phyloP scores from a whole-genome alignment of 352 stramenopile genomes.

The Phytophthora melonis region DNA sequence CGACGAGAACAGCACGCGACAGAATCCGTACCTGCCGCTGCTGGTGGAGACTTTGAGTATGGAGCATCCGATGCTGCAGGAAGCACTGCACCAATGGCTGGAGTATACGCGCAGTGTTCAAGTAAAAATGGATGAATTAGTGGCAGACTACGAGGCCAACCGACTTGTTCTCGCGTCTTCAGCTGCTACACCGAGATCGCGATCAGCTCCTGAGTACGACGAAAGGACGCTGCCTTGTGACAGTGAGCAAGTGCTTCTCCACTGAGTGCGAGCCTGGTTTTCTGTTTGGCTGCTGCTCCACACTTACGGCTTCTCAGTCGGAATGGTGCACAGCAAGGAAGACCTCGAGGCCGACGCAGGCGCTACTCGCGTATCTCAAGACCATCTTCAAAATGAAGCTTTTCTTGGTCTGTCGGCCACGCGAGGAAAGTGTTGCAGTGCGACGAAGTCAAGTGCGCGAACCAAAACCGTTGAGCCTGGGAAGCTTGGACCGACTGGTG shows the following conservation, averaged over 20 bases:
- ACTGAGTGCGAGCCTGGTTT: background rate
- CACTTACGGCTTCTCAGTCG: too few relatives aligned
- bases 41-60: constrained; percentile 40
- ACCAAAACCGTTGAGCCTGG: too few relatives aligned
- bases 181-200: background rate
- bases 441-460: too few relatives aligned
- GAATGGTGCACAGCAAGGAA: too few relatives aligned
- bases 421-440: too few relatives aligned
- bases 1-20: constrained; percentile 38
- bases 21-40: constrained; percentile 50
- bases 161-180: constrained; percentile 27
- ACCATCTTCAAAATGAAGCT: too few relatives aligned
- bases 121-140: constrained; percentile 32
- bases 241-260: constrained; percentile 19
- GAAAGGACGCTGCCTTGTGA: constrained; percentile 7
- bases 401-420: too few relatives aligned
- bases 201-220: background rate
- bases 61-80: constrained; percentile 37
- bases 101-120: constrained; percentile 29
- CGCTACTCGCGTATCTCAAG: too few relatives aligned
- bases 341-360: too few relatives aligned
- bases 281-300: background rate
- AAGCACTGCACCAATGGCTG: constrained; percentile 38
- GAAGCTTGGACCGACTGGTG: too few relatives aligned
- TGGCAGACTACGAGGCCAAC: constrained; percentile 50